Base-by-base conservation (phyloP, 108 stramenopile species). In the Cyclotella choctawhatcheeana region DNA sequence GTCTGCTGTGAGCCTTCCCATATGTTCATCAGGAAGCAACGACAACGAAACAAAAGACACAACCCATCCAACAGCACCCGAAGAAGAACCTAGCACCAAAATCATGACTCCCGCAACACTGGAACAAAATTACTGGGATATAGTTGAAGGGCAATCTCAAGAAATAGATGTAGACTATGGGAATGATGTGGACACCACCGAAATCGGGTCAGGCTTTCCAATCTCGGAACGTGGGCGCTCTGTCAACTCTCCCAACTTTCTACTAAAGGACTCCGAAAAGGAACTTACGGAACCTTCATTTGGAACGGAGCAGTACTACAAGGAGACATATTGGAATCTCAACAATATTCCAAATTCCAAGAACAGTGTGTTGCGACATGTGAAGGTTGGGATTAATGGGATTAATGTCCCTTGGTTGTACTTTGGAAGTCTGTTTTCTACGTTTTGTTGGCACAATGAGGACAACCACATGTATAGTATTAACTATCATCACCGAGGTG, bases 371-470 rank as follows among this genome's bases (percentile, higher is more conserved):
- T 88, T 99, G 33, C 84, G 89, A 1, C 91, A 98, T 70, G 76
- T 99, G 32, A 88, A 88, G 50, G 93, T 94, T 34, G 93, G 91
- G 24, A 90, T 99, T 26, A 97, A 93, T 55, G 99, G 99, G 5
- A 95, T 99, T 51, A 98, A 98, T 69, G 95, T 98, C 35, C 99
- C 99, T 16, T 95, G 93, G 93, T 83, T 93, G 84, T 93, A 99
- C 81, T 91, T 96, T 73, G 98, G 98, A 6, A 88, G 93, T 64
- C 74, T 97, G n/a, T 99, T 98, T 63, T 89, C 90, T 13, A 96
- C 97, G n/a, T 98, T 98, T 79, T 96, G 95, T 65, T 99, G 98
- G 97, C 99, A 99, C 87, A 96, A 93, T 69, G 99, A 99, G 77
- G 99, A 99, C 84, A 97, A 99, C 79, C 98, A 98, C 79, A 84